phyloP scores from a whole-genome alignment of 139 green algal genomes.

The Mychonastes homosphaera region DNA sequence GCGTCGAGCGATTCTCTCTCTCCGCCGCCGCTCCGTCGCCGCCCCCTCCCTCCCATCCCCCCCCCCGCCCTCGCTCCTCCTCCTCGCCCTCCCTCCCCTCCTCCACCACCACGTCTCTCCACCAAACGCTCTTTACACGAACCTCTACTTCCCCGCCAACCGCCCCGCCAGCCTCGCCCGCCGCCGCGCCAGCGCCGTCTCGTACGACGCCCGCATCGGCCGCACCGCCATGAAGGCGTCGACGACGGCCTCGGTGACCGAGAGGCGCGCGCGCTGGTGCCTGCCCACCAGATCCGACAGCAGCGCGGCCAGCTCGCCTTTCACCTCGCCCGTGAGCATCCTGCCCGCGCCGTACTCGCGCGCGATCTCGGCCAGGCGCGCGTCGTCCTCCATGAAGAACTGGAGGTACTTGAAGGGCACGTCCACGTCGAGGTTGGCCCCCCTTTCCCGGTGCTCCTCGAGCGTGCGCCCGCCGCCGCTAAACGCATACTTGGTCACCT shows the following conservation, averaged over 20 bases:
- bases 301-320: conserved; percentile 78
- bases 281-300: conserved; percentile 64
- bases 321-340: conserved; percentile 95
- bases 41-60: too few relatives aligned
- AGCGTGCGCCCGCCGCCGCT: conserved; percentile 74
- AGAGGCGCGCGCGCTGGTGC: conserved; percentile 56
- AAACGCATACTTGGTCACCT: conserved; percentile 92
- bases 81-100: too few relatives aligned
- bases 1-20: too few relatives aligned
- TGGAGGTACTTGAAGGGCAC: conserved; percentile 93
- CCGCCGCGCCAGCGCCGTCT: too few relatives aligned
- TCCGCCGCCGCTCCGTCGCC: too few relatives aligned
- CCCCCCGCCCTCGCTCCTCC: too few relatives aligned
- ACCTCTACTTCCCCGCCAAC: too few relatives aligned
- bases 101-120: too few relatives aligned
- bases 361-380: conserved; percentile 60
- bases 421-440: conserved; percentile 91
- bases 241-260: conserved; percentile 85
- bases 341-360: conserved; percentile 68
- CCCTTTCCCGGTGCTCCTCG: conserved; percentile 77
- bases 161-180: too few relatives aligned
- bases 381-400: conserved; percentile 96
- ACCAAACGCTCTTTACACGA: too few relatives aligned
- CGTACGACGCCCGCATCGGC: conserved; percentile 52
- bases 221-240: conserved; percentile 82